A percentile compares a stretch with the other conserved stretches of the same genome.
Evolutionary conservation across 2,329 filamentous ascomycete genomes (phyloP).

Genomic region (Aureobasidium mangrovei): DNA sequence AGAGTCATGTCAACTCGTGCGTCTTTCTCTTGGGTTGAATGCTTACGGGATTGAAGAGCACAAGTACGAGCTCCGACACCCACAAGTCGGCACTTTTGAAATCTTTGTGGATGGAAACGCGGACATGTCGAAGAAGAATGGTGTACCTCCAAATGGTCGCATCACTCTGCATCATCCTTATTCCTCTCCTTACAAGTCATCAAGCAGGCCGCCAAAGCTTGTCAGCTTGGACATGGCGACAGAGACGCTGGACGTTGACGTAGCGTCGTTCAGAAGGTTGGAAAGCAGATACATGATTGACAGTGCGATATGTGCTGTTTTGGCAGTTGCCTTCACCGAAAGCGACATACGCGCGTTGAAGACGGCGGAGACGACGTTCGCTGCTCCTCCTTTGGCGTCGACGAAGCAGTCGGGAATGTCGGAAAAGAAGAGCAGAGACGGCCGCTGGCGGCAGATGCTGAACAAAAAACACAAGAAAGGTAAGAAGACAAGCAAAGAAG

Average conservation of each 20-base stretch:
- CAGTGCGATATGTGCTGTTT: slow-evolving; percentile 33
- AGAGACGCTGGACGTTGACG: slow-evolving; percentile 35
- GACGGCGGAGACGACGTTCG: slow-evolving; percentile 12
- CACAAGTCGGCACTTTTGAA: slow-evolving; percentile 34
- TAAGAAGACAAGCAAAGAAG: slow-evolving; percentile 16
- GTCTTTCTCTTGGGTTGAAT: slow-evolving; percentile 34
- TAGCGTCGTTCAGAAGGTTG: slow-evolving; percentile 34
- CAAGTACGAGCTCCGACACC: slow-evolving; percentile 38
- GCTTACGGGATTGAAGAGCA: slow-evolving; percentile 24
- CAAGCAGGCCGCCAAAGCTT: slow-evolving; percentile 32
- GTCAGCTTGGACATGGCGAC: slow-evolving; percentile 38
- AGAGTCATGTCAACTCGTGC: slow-evolving; percentile 64
- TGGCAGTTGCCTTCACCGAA: slow-evolving; percentile 39
- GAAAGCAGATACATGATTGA: slow-evolving; percentile 40
- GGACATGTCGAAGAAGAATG: not conserved
- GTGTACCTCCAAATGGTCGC: slow-evolving; percentile 16
- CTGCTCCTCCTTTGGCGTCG: slow-evolving; percentile 3
- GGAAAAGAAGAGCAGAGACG: slow-evolving; percentile 7
- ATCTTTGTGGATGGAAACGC: slow-evolving; percentile 33
- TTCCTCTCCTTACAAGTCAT: slow-evolving; percentile 31
- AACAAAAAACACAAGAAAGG: not conserved
- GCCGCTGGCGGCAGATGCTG: not conserved
- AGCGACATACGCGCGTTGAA: slow-evolving; percentile 20
- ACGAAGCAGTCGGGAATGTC: slow-evolving; percentile 4
- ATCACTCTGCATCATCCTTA: slow-evolving; percentile 32